Evolutionary conservation across 257 asterid species (phyloP).

Genomic region (Petunia axillaris): DNA sequence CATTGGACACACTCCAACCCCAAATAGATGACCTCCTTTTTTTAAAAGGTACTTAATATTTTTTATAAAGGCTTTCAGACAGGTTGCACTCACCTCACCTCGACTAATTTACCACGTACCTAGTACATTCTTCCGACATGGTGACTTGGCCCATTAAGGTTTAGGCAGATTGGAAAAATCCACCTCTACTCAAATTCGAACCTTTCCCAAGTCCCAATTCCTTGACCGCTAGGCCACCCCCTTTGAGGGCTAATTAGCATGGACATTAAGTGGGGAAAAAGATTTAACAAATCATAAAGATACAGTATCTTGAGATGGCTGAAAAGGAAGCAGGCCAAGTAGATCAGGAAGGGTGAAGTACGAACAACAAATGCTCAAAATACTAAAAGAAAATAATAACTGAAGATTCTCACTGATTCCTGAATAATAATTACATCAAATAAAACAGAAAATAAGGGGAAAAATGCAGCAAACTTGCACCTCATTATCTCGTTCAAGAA

Average conservation of each 20-base stretch:
- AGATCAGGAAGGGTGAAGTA: background rate
- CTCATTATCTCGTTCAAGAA: background rate
- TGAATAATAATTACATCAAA: background rate
- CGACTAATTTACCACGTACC: too few species aligned
- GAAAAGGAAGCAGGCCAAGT: background rate
- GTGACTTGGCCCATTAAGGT: too few species aligned
- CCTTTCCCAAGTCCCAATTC: too few species aligned
- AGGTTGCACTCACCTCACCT: too few species aligned
- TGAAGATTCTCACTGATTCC: background rate
- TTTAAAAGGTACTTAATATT: too few species aligned
- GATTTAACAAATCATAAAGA: background rate
- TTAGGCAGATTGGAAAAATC: too few species aligned
- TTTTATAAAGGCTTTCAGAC: too few species aligned
- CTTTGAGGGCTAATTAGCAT: background rate
- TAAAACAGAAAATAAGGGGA: background rate
- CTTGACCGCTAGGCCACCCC: too few species aligned
- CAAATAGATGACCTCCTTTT: background rate
- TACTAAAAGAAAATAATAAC: background rate
- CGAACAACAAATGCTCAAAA: background rate
- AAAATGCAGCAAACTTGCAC: background rate
- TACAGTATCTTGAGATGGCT: background rate
- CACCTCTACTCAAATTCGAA: too few species aligned
- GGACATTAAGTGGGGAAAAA: background rate
- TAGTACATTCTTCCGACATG: too few species aligned
- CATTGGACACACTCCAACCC: background rate